A percentile compares a stretch with the other conserved stretches of the same genome.
Conservation (phyloP, 495 filamentous ascomycete genomes). For the Acidiella bohemica region DNA sequence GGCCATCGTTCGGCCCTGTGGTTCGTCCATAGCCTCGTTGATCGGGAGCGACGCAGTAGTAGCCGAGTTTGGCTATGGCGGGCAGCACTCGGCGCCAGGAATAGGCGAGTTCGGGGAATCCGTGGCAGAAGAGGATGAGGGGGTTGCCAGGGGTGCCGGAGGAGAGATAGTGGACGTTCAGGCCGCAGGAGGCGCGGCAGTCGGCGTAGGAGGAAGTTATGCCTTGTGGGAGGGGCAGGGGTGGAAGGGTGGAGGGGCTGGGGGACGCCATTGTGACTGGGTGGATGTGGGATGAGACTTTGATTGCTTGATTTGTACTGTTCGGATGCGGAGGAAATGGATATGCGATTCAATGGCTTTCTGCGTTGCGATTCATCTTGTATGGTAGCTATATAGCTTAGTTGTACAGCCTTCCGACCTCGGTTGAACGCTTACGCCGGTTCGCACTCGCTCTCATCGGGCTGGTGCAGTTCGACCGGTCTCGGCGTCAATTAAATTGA, state of each 20-base stretch:
- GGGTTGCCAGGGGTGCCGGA: slow-evolving; percentile 37
- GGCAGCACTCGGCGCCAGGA: slow-evolving; percentile 55
- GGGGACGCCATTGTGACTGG: neutral
- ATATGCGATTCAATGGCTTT: too few species aligned
- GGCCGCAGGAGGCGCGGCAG: slow-evolving; percentile 32
- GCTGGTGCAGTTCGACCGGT: too few species aligned
- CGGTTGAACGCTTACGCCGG: too few species aligned
- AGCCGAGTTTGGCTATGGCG: slow-evolving; percentile 40
- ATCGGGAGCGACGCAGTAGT: slow-evolving; percentile 52
- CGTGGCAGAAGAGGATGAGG: slow-evolving; percentile 50
- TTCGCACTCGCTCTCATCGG: too few species aligned
- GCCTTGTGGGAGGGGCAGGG: slow-evolving; percentile 41
- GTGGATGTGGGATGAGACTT: neutral
- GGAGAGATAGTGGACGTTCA: slow-evolving; percentile 50
- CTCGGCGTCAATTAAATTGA: too few species aligned
- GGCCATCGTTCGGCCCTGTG: slow-evolving; percentile 43
- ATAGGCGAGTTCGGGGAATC: slow-evolving; percentile 55
- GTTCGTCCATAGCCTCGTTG: slow-evolving; percentile 59
- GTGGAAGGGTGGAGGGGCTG: slow-evolving; percentile 17
- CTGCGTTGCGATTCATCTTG: too few species aligned
- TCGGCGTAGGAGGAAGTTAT: slow-evolving; percentile 39
- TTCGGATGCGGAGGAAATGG: too few species aligned
- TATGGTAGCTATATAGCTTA: too few species aligned
- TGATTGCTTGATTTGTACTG: neutral
- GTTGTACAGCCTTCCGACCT: too few species aligned